Conservation (phyloP, 371 early-diverging fungal species). For the Mortierella sp. region DNA sequence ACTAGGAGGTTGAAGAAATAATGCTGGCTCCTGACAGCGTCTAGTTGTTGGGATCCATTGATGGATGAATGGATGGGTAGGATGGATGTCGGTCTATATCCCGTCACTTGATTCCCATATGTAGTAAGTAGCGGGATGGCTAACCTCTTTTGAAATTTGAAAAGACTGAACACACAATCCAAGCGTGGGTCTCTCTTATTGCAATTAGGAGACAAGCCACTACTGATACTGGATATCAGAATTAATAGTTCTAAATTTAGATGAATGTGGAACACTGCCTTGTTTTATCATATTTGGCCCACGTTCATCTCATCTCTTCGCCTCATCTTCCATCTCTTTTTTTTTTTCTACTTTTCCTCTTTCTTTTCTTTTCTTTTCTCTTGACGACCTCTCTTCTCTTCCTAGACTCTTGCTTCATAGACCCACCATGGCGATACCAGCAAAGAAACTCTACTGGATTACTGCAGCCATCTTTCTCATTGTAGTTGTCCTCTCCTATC, state of each 20-base stretch:
- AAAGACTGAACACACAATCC: conserved; percentile 36
- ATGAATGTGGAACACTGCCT: conserved; percentile 4
- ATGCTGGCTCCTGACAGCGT: background rate
- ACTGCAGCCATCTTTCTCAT: conserved; percentile 23
- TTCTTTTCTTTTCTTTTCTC: background rate
- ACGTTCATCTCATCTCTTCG: background rate
- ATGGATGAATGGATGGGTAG: conserved; percentile 30
- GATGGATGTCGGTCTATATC: conserved; percentile 8
- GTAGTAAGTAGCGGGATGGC: conserved; percentile 3
- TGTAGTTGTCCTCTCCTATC: conserved; percentile 27
- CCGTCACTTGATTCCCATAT: background rate
- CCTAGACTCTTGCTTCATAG: background rate
- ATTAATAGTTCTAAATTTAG: background rate
- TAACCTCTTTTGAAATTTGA: conserved; percentile 55
- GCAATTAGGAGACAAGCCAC: conserved; percentile 2
- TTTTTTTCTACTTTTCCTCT: background rate
- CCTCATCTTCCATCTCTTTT: background rate
- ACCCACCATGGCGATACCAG: conserved; percentile 15
- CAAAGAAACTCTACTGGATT: conserved; percentile 19
- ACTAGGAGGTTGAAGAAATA: too few species aligned
- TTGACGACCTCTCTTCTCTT: background rate
- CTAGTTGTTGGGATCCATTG: background rate
- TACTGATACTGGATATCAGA: background rate
- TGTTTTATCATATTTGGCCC: background rate
- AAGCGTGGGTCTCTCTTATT: background rate